These are phyloP conservation scores for carrot (Daucus carota) DNA, from an alignment of 129 eudicot species.

Conservation along the genomic window DNA sequence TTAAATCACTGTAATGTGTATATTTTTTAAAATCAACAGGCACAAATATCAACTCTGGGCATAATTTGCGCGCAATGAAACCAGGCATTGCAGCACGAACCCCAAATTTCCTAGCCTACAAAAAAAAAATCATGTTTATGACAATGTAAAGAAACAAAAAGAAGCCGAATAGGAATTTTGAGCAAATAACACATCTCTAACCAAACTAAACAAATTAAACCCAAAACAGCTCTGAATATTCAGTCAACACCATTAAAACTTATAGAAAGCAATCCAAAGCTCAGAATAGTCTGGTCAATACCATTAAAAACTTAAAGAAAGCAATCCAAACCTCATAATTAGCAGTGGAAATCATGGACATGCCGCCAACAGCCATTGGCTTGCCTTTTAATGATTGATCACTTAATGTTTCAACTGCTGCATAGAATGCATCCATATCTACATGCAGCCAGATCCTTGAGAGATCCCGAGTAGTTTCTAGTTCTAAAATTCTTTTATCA, in stretches of 20 bases:
- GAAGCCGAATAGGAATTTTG: not conserved
- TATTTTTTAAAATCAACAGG: slow-evolving; percentile 89
- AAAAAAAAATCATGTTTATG: slow-evolving; percentile 10
- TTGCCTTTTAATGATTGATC: slow-evolving; percentile 69
- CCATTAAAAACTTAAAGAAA: slow-evolving; percentile 4
- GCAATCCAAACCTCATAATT: slow-evolving; percentile 76
- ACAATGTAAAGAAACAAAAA: slow-evolving; percentile 8
- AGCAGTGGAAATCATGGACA: slow-evolving; percentile 98
- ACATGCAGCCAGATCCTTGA: slow-evolving; percentile 89
- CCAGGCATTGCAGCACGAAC: slow-evolving; percentile 99
- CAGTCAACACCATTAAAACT: not conserved
- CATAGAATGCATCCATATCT: slow-evolving; percentile 99
- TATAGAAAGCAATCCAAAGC: slow-evolving; percentile 34
- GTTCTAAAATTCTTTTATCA: slow-evolving; percentile 61
- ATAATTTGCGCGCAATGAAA: slow-evolving; percentile 87
- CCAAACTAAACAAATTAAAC: not conserved
- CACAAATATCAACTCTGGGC: slow-evolving; percentile 83
- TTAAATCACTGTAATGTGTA: slow-evolving; percentile 74
- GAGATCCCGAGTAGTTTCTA: slow-evolving; percentile 85
- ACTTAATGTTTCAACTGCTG: slow-evolving; percentile 90
- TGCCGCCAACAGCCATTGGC: slow-evolving; percentile 97
- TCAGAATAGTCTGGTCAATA: slow-evolving; percentile 30
- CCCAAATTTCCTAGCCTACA: slow-evolving; percentile 91
- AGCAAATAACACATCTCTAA: not conserved
- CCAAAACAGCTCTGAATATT: not conserved